Base-by-base conservation (phyloP, 1,284 basidiomycete species). In the Leccinum solheimii region DNA sequence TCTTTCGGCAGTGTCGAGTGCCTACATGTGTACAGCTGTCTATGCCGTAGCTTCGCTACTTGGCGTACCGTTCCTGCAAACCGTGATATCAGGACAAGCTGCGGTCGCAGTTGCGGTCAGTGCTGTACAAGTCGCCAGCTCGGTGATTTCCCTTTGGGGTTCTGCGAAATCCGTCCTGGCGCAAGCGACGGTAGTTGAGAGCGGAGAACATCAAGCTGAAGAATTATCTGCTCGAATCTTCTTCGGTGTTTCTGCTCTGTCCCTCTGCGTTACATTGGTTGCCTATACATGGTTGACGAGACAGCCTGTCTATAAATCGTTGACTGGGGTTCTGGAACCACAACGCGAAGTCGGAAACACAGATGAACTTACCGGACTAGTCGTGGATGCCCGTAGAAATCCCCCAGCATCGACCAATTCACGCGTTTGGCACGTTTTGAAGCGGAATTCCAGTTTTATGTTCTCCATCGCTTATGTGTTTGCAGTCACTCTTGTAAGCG, bases 391-490 rank as follows among this genome's bases (percentile, higher is more conserved):
- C 21, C 63, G 62, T 40, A 52, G 50, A 34, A 62, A 62, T 62
- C 67, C 75, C 43, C 62, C 62, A 27, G 62, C 68, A 13, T 66
- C 72, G n/a, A 75, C 77, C 57, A 80, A 74, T 49, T 69, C 71
- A 14, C 77, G 78, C 32, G 81, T 88, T 23, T 66, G 82, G 51
- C 78, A 81, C 38, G 77, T 92, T n/a, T 82, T 84, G 2, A 86
- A 83, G 70, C 79, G 82, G 59, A 96, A 96, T 69, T 68, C 82
- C 4, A 69, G 80, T 8, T 90, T 88, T 70, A 87, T 95, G 72
- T 68, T 92, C 55, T 87, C 92, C 13, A 85, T 91, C 5, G 83
- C 85, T 6, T 92, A 87, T 70, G 86, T 90, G 2, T 95, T 94
- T 69, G 74, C 87, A 21, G 83, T 93, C 48, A 95, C 94, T 14